phyloP scores from a whole-genome alignment of 768 basidiomycete genomes.

The Wakefieldia striispora region DNA sequence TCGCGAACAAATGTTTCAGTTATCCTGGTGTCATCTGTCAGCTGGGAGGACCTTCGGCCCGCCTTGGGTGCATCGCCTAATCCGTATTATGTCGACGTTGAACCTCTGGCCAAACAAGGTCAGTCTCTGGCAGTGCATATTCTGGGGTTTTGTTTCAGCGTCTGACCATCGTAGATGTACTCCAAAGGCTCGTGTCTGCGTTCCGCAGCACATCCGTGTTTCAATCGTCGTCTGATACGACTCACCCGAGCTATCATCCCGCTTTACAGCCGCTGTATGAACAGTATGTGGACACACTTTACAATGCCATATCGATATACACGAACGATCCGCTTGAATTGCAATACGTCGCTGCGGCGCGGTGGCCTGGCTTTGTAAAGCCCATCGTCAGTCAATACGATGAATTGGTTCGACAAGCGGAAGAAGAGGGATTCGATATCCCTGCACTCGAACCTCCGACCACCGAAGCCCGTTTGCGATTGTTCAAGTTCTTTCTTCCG shows the following conservation, averaged over 20 bases:
- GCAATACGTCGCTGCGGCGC: constrained; percentile 70
- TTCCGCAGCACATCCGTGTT: constrained; percentile 28
- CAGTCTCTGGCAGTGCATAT: constrained; percentile 10
- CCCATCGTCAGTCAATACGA: constrained; percentile 57
- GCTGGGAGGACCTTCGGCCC: constrained; percentile 75
- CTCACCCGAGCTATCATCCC: constrained; percentile 47
- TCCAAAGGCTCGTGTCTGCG: constrained; percentile 38
- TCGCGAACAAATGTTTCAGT: constrained; percentile 56
- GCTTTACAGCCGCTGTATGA: constrained; percentile 56
- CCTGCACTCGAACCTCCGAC: constrained; percentile 38
- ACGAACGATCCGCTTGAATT: constrained; percentile 68
- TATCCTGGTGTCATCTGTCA: constrained; percentile 60
- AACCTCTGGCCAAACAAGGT: constrained; percentile 58
- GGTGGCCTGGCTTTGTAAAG: constrained; percentile 78
- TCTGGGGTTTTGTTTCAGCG: neutral
- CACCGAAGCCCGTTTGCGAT: constrained; percentile 64
- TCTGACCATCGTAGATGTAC: constrained; percentile 25
- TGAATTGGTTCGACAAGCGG: constrained; percentile 16
- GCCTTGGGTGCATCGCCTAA: constrained; percentile 67
- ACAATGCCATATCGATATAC: constrained; percentile 61
- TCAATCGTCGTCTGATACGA: constrained; percentile 1
- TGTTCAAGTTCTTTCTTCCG: constrained; percentile 60
- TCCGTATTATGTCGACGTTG: constrained; percentile 64
- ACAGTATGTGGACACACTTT: constrained; percentile 60
- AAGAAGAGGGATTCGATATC: constrained; percentile 23